Percentiles rank a stretch among this genome's conserved stretches.
Conservation (phyloP, 2,329 filamentous ascomycete genomes). For the Aspergillus aculeatus region DNA sequence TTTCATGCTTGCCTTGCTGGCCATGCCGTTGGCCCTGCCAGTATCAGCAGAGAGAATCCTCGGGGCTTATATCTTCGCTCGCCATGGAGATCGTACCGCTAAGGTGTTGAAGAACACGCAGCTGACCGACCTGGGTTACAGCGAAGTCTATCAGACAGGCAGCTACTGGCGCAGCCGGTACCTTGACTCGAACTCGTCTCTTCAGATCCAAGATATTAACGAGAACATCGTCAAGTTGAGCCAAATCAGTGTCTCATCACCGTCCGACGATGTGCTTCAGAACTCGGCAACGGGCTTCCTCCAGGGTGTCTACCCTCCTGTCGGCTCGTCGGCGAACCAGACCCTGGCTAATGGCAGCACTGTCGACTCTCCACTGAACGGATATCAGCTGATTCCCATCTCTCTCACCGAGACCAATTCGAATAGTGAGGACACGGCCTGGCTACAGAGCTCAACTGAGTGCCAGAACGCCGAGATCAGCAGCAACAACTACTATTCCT, state of each 20-base stretch:
- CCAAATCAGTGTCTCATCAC: slow-evolving; percentile 71
- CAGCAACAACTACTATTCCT: slow-evolving; percentile 60
- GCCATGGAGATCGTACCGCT: slow-evolving; percentile 83
- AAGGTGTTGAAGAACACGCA: slow-evolving; percentile 70
- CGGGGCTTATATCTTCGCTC: slow-evolving; percentile 82
- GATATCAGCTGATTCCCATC: slow-evolving; percentile 82
- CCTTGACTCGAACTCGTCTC: slow-evolving; percentile 59
- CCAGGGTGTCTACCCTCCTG: slow-evolving; percentile 83
- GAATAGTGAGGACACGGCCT: slow-evolving; percentile 58
- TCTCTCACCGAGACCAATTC: slow-evolving; percentile 59
- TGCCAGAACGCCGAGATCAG: slow-evolving; percentile 57
- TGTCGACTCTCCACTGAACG: slow-evolving; percentile 67
- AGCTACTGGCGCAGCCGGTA: slow-evolving; percentile 75
- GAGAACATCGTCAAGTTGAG: slow-evolving; percentile 63
- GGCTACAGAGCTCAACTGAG: slow-evolving; percentile 58
- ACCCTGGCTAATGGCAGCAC: slow-evolving; percentile 69
- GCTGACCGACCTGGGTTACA: slow-evolving; percentile 76
- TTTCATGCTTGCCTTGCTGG: slow-evolving; percentile 28
- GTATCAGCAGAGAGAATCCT: slow-evolving; percentile 64
- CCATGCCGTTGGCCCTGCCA: slow-evolving; percentile 24
- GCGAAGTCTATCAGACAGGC: slow-evolving; percentile 70
- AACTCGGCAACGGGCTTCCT: slow-evolving; percentile 77
- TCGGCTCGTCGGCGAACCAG: slow-evolving; percentile 56
- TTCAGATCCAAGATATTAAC: slow-evolving; percentile 66
- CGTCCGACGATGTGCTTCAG: slow-evolving; percentile 74